Evolutionary conservation across 176 grass and related monocot species (phyloP).

Genomic region (Pontederia paniculata): DNA sequence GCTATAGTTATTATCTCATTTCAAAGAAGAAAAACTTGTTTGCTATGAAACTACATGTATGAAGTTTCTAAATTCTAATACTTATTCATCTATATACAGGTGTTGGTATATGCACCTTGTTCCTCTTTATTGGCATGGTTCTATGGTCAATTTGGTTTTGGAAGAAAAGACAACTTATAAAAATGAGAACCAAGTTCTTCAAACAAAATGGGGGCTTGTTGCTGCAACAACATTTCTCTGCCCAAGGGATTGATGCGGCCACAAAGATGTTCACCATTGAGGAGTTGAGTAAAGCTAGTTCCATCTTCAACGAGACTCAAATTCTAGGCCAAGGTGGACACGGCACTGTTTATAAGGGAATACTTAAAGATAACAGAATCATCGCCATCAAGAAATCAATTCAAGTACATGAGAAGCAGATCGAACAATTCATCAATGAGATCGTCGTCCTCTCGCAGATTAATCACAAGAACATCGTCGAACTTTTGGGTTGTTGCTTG

Average conservation of each 20-base stretch:
- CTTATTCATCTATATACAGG: too few species aligned
- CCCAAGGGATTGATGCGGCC: conserved; percentile 9
- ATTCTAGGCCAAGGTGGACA: conserved; percentile 16
- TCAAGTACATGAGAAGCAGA: conserved; percentile 1
- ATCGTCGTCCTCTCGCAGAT: conserved; percentile 17
- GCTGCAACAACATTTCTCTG: conserved; percentile 9
- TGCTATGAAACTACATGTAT: too few species aligned
- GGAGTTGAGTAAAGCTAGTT: conserved; percentile 10
- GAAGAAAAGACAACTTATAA: conserved; percentile 8
- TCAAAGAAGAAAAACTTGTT: too few species aligned
- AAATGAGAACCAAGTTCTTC: conserved; percentile 12
- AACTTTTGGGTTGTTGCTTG: conserved; percentile 17
- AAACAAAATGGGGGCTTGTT: conserved; percentile 11
- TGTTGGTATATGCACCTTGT: too few species aligned
- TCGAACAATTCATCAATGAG: conserved; percentile 21
- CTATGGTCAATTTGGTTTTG: neutral
- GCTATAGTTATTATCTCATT: too few species aligned
- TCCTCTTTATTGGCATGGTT: too few species aligned
- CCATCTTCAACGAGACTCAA: neutral
- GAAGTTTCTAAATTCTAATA: too few species aligned
- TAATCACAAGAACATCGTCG: conserved; percentile 15
- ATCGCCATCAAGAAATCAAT: conserved; percentile 22
- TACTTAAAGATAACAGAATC: conserved; percentile 5
- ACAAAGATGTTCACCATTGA: conserved; percentile 12
- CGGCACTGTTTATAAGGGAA: conserved; percentile 16